A percentile compares a stretch with the other conserved stretches of the same genome.
Conservation (phyloP, 2,329 filamentous ascomycete genomes). For the Sordariomycetes sp. region DNA sequence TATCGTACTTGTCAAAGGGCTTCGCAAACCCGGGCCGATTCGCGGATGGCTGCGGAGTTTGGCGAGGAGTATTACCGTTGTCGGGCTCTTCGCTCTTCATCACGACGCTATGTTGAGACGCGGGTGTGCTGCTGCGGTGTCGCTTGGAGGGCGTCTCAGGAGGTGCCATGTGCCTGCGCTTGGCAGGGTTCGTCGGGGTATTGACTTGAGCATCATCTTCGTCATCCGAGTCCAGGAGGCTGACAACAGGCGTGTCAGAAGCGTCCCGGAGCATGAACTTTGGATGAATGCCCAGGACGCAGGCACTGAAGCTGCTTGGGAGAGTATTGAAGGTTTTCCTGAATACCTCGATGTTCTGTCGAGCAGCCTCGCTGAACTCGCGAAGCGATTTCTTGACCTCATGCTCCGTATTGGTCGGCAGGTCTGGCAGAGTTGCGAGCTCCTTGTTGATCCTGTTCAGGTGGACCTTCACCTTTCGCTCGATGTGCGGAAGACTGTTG, state of each 20-base stretch:
- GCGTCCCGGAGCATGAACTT: conserved; percentile 31
- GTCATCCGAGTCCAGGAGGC: conserved; percentile 26
- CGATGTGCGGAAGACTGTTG: conserved; percentile 43
- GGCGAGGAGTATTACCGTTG: conserved; percentile 5
- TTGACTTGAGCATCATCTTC: conserved; percentile 9
- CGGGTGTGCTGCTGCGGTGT: conserved; percentile 1
- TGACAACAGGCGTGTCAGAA: conserved; percentile 22
- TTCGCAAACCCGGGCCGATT: too few species aligned
- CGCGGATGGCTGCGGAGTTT: conserved; percentile 7
- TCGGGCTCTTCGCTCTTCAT: conserved; percentile 29
- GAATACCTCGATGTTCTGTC: conserved; percentile 43
- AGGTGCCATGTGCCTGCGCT: conserved; percentile 17
- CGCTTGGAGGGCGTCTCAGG: conserved; percentile 6
- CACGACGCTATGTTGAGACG: neutral
- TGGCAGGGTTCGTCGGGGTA: conserved; percentile 16
- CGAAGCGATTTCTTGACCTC: conserved; percentile 52
- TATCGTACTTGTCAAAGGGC: conserved; percentile 29
- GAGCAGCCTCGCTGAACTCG: conserved; percentile 42
- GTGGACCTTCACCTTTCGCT: conserved; percentile 39
- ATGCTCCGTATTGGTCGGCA: conserved; percentile 58
- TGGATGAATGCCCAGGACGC: conserved; percentile 36
- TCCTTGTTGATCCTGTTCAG: conserved; percentile 43
- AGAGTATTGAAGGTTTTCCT: conserved; percentile 33
- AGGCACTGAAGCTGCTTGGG: conserved; percentile 40
- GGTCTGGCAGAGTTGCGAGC: conserved; percentile 53